Conservation (phyloP, 2,329 filamentous ascomycete genomes). For the Taxawa tesnikishii region DNA sequence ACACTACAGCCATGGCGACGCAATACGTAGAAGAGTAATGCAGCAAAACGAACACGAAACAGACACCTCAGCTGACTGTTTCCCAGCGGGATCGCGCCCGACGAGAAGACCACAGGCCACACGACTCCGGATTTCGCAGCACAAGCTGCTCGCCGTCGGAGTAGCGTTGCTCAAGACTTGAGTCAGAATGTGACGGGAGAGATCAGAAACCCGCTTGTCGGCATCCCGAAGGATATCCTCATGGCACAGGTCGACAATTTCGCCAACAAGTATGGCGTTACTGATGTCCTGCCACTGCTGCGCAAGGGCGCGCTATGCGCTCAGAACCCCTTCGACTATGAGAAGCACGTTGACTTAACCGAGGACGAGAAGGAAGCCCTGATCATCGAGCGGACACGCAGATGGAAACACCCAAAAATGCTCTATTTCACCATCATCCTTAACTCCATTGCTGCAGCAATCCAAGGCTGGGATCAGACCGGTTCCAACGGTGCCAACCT, state of each 20-base stretch:
- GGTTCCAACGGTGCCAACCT: slow-evolving; percentile 18
- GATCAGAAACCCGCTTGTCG: slow-evolving; percentile 42
- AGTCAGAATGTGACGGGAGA: too few species aligned
- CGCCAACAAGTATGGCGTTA: slow-evolving; percentile 32
- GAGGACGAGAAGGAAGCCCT: slow-evolving; percentile 24
- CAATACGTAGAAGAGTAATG: too few species aligned
- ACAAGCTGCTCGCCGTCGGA: too few species aligned
- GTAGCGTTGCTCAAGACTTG: too few species aligned
- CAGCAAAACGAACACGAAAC: too few species aligned
- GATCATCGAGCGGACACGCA: neutral
- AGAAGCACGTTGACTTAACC: slow-evolving; percentile 29
- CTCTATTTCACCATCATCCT: slow-evolving; percentile 40
- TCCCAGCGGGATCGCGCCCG: too few species aligned
- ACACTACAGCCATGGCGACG: too few species aligned
- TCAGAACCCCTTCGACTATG: slow-evolving; percentile 34
- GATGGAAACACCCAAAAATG: slow-evolving; percentile 31
- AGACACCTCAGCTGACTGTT: too few species aligned
- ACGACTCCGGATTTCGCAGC: too few species aligned
- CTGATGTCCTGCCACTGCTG: slow-evolving; percentile 27
- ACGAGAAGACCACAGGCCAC: too few species aligned
- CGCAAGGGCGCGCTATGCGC: slow-evolving; percentile 38
- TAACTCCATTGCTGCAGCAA: slow-evolving; percentile 40
- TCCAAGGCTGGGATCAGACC: slow-evolving; percentile 30
- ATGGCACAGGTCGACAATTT: slow-evolving; percentile 43
- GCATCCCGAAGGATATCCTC: slow-evolving; percentile 39